Base-by-base conservation (phyloP, 2,329 filamentous ascomycete genomes). In the Nannizzia gypsea region DNA sequence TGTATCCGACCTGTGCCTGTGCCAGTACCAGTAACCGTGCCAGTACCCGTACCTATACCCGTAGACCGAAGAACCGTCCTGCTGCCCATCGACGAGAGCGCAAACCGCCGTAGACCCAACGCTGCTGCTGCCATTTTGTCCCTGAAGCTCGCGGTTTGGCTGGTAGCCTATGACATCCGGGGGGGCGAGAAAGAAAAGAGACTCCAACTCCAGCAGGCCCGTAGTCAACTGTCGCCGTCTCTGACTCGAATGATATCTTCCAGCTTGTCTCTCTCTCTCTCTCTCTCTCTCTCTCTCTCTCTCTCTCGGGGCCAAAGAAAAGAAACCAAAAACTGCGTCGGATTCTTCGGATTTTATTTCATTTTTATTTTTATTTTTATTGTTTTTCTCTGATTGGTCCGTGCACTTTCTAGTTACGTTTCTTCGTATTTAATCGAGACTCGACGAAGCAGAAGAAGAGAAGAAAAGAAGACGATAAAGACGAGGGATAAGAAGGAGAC, bases 1-100 rank as follows among this genome's bases (percentile, higher is more conserved):
- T 72, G 66, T 17, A 68, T 42, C 36, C 52, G 57, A 5, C 28
- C 22, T n/a, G 48, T 20, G 6, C 31, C 31, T 36, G 9, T 36
- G 31, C 31, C 31, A 36, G 31, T 3, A 36, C n/a, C n/a, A n/a
- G n/a, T n/a, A n/a, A n/a, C n/a, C n/a, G n/a, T n/a, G n/a, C 28
- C 22, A 8, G 48, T 20, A 11, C 31, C 31, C 13, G 9, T 36
- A 11, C 31, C 31, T 11, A 11, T 3, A 36, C 31, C 31, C 31
- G 31, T 11, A 28, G 40, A 56, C 8, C 26, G 48, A 46, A 44
- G 59, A 24, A 17, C 42, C 15, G 24, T 11, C 34, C 26, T n/a
- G n/a, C 9, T 46, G 6, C 42, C 9, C 20, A 46, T 6, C 9
- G 20, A 11, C 17, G 42, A 20, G 17, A 22, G 42, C 58, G 58